phyloP scores from a whole-genome alignment of 1,284 basidiomycete species.

The Ganoderma meredithae region DNA sequence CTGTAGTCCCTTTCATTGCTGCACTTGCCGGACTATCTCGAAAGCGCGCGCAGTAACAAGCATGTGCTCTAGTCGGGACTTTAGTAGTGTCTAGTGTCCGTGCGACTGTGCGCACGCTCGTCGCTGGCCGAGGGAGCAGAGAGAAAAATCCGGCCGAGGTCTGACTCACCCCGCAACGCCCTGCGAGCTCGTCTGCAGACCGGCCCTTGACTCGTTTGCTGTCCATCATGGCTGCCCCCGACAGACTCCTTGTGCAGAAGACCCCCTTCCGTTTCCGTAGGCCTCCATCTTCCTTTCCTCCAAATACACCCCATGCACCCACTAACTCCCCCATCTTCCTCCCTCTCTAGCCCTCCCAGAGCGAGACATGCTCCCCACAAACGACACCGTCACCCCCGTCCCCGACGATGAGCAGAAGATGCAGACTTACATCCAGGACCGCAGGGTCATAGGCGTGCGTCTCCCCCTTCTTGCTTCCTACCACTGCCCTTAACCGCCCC shows the following conservation, averaged over 20 bases:
- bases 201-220: constrained; percentile 9
- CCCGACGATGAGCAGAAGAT: constrained; percentile 69
- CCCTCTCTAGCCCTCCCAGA: constrained; percentile 30
- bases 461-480: background rate
- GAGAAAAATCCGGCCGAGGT: background rate
- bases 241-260: constrained; percentile 8
- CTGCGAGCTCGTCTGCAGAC: background rate
- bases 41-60: no score
- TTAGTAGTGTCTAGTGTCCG: no score
- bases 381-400: constrained; percentile 57
- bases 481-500: background rate
- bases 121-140: no score
- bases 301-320: constrained; percentile 26
- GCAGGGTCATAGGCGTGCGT: constrained; percentile 78
- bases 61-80: no score
- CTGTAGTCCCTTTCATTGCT: background rate
- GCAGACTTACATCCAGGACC: constrained; percentile 77
- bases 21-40: background rate
- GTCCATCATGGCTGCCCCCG: constrained; percentile 20
- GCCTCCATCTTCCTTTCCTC: constrained; percentile 36
- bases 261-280: constrained; percentile 30
- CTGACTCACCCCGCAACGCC: constrained; percentile 12
- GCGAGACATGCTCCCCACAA: constrained; percentile 30
- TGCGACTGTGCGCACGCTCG: no score
- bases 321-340: constrained; percentile 6